phyloP scores from a whole-genome alignment of 2,329 filamentous ascomycete genomes.

The Diaporthe velutina region DNA sequence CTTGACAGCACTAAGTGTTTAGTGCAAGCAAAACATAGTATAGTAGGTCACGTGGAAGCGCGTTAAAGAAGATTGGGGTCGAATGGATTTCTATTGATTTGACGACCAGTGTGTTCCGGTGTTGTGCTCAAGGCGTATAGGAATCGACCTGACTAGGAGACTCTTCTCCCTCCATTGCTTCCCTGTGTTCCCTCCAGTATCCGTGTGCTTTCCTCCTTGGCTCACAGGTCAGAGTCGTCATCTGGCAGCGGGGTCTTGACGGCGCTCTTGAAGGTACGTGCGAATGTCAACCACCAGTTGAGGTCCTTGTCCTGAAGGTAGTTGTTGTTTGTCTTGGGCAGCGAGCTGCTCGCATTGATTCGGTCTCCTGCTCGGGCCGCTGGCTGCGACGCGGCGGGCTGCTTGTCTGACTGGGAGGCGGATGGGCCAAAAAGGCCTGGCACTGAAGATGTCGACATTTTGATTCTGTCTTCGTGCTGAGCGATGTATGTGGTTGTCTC shows the following conservation, averaged over 20 bases:
- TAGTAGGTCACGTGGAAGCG: background rate
- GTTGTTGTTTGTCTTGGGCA: background rate
- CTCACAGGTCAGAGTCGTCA: background rate
- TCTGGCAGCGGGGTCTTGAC: conserved; percentile 14
- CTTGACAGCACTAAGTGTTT: background rate
- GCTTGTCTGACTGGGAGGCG: background rate
- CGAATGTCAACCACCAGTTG: conserved; percentile 14
- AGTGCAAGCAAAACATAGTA: background rate
- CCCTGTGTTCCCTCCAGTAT: too few relatives aligned
- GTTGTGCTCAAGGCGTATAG: background rate
- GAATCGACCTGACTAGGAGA: background rate
- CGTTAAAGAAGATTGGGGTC: background rate
- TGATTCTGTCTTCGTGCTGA: background rate
- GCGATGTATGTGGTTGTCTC: background rate
- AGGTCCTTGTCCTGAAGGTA: conserved; percentile 18
- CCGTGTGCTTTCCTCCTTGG: background rate
- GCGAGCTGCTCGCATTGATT: background rate
- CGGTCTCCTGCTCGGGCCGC: too few relatives aligned
- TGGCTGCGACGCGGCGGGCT: too few relatives aligned
- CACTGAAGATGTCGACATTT: background rate
- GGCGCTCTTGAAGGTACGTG: conserved; percentile 20
- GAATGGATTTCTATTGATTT: background rate
- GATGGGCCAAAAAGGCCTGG: background rate
- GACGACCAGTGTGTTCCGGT: too few relatives aligned
- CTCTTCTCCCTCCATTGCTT: background rate